Percentiles rank a stretch among this genome's conserved stretches.
phyloP scores from a whole-genome alignment of 1,284 basidiomycete species.

The Pascua guehoae region DNA sequence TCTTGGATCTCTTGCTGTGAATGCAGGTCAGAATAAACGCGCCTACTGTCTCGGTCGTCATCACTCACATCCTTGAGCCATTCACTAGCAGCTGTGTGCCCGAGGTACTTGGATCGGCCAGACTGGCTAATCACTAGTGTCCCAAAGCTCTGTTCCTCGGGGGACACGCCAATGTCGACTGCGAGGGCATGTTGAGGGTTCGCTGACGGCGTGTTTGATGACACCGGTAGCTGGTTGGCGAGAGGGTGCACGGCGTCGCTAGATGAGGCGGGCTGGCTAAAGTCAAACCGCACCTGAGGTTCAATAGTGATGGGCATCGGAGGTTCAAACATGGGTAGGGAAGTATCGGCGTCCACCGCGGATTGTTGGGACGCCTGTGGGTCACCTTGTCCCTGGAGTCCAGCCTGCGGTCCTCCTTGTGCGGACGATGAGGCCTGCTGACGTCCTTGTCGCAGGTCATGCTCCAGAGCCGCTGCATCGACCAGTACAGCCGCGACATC shows the following conservation, averaged over 20 bases:
- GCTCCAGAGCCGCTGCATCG: too few relatives aligned
- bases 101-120: conserved; percentile 30
- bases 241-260: background rate
- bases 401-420: too few relatives aligned
- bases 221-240: background rate
- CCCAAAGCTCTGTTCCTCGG: conserved; percentile 25
- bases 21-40: background rate
- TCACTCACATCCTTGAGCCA: conserved; percentile 34
- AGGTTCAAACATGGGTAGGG: background rate
- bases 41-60: background rate
- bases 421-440: too few relatives aligned
- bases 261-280: background rate
- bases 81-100: conserved; percentile 30
- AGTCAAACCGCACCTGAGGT: background rate
- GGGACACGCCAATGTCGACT: background rate
- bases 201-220: background rate
- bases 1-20: conserved; percentile 21
- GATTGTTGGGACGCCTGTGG: background rate
- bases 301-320: background rate
- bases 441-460: too few relatives aligned
- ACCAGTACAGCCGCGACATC: too few relatives aligned
- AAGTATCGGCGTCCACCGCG: background rate
- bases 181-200: background rate
- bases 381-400: background rate
- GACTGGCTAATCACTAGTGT: conserved; percentile 26